A percentile compares a stretch with the other conserved stretches of the same genome.
Conservation (phyloP, 257 asterid genomes). For the Ehretia macrophylla region DNA sequence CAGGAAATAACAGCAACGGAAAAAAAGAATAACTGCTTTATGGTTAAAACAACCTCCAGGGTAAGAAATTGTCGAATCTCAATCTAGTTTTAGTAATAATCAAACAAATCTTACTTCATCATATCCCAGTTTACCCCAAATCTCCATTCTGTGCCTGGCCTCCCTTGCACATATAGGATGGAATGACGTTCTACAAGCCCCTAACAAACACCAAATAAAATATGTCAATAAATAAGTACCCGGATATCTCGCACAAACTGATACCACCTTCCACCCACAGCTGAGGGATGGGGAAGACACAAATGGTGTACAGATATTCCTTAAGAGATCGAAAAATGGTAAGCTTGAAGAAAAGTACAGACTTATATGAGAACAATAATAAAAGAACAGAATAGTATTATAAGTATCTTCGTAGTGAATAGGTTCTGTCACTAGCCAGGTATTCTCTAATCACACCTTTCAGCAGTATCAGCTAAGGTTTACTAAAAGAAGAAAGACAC, state of each 20-base stretch:
- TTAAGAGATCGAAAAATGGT: no score
- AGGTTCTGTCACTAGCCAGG: no score
- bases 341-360: no score
- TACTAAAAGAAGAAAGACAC: no score
- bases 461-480: no score
- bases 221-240: constrained; percentile 24
- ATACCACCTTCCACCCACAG: not conserved
- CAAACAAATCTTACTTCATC: constrained; percentile 66
- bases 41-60: not conserved
- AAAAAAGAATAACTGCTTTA: not conserved
- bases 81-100: constrained; percentile 1
- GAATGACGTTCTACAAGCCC: constrained; percentile 95
- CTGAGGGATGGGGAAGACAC: not conserved
- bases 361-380: no score
- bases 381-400: no score
- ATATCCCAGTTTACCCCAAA: constrained; percentile 94
- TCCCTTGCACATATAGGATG: constrained; percentile 99
- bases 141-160: constrained; percentile 90
- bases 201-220: constrained; percentile 45
- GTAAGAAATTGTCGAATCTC: not conserved
- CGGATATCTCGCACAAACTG: not conserved
- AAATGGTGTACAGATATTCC: not conserved
- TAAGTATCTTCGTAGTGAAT: no score
- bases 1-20: not conserved
- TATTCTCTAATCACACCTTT: no score